A percentile compares a stretch with the other conserved stretches of the same genome.
Conservation (phyloP, 2,329 filamentous ascomycete species). For the Thielaviopsis punctulata region DNA sequence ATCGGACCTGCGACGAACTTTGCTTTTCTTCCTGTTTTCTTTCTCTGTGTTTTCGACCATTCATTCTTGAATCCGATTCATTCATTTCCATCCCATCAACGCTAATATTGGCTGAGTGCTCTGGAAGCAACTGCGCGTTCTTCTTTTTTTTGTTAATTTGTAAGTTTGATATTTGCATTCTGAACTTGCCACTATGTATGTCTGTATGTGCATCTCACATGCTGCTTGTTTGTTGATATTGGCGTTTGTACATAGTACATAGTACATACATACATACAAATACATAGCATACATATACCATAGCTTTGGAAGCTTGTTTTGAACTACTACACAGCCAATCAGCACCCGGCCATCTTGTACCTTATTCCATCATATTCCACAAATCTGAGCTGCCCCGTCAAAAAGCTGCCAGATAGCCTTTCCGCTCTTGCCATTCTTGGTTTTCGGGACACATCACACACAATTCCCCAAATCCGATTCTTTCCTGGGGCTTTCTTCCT, state of each 20-base stretch:
- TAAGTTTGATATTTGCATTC: neutral
- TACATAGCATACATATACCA: neutral
- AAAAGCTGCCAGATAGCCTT: neutral
- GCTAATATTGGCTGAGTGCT: neutral
- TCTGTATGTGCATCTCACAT: neutral
- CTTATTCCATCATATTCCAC: neutral
- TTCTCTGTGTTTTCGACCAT: conserved; percentile 1
- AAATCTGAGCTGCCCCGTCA: neutral
- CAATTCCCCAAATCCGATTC: neutral
- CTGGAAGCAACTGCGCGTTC: neutral
- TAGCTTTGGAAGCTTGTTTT: conserved; percentile 1
- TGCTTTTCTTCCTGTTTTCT: conserved; percentile 1
- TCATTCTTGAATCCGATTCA: neutral
- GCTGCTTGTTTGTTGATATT: neutral
- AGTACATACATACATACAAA: too few species aligned
- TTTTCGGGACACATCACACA: neutral
- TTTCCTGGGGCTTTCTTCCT: neutral
- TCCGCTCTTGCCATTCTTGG: neutral
- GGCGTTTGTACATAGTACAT: neutral
- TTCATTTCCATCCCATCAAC: neutral
- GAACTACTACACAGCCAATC: neutral
- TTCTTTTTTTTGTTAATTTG: neutral
- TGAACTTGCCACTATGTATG: too few species aligned
- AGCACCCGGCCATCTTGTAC: neutral
- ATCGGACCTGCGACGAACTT: neutral